Base-by-base conservation (phyloP, 257 asterid species). In the Lavandula angustifolia region DNA sequence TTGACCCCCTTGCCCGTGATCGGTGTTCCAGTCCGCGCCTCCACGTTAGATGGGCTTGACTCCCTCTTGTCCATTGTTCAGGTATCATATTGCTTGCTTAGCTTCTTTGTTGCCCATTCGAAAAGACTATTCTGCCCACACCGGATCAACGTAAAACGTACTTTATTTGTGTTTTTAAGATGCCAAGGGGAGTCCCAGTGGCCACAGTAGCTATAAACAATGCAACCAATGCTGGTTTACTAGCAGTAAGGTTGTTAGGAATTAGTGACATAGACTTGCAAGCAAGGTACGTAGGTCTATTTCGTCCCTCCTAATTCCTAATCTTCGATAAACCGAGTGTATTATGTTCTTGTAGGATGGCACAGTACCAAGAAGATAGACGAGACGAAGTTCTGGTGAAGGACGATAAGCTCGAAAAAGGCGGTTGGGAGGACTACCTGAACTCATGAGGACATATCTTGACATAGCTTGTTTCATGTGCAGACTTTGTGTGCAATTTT, bases 171-270 rank as follows among this genome's bases (percentile, higher is more conserved):
- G 49, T 31, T 38, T 44, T 22, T 66, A 52, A 92, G 99, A 92
- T 92, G 99, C 99, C 99, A 12, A 89, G 96, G 77, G 97, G 97
- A 40, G 92, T 89, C 29, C 99, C 99, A 5, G 97, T 92, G 53
- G 97, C 99, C 29, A 92, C 99, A 2, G 92, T 92, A 7, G 96
- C 96, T 13, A 85, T 92, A 78, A 89, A 89, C 71, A 89, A 87
- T 16, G 96, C 99, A 55, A 92, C 97, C 35, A 92, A 92, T 78
- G 97, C 99, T n/a, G 99, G 90, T 66, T 62, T 89, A 54, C 78
- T 92, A 58, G 99, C 99, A 58, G 85, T 89, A 69, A 81, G 94
- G 76, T 62, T 89, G 67, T 73, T 92, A 63, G 99, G 99, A 59
- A 78, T 84, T 47, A 81, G 87, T 53, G 99, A 92, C 73, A 62